phyloP scores from a whole-genome alignment of 441 rosid species.

The Syzygium malaccense region DNA sequence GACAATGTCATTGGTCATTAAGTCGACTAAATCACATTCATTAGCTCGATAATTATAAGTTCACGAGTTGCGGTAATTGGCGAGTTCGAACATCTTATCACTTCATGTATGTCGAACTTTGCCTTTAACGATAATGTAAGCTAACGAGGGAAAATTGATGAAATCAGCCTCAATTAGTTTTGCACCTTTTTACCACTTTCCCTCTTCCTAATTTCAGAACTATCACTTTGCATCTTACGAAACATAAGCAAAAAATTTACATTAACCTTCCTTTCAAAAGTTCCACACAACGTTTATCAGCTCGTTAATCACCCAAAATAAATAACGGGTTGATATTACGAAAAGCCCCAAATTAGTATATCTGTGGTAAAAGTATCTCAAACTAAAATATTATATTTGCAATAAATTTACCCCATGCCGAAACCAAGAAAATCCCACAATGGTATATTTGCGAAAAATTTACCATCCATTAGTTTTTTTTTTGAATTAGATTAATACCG shows the following conservation, averaged over 20 bases:
- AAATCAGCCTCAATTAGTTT: neutral
- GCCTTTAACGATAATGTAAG: neutral
- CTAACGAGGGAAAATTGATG: neutral
- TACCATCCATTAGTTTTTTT: too few species aligned
- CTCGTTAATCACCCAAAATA: neutral
- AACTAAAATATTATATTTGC: too few species aligned
- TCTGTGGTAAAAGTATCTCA: too few species aligned
- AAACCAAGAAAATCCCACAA: too few species aligned
- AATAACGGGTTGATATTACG: too few species aligned
- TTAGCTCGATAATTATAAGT: neutral
- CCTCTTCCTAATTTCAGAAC: neutral
- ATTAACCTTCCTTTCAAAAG: neutral
- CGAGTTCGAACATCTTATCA: neutral
- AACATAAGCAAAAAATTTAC: neutral
- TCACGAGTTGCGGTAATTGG: neutral
- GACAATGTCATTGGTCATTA: neutral
- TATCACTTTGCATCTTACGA: neutral
- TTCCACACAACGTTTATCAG: neutral
- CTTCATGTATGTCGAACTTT: neutral
- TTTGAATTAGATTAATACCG: too few species aligned
- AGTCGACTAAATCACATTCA: neutral
- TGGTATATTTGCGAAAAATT: too few species aligned
- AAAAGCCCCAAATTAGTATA: fast-evolving
- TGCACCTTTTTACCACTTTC: neutral
- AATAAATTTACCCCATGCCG: too few species aligned